Base-by-base conservation (phyloP, 2,329 filamentous ascomycete species). In the Colletotrichum ledebouriae region DNA sequence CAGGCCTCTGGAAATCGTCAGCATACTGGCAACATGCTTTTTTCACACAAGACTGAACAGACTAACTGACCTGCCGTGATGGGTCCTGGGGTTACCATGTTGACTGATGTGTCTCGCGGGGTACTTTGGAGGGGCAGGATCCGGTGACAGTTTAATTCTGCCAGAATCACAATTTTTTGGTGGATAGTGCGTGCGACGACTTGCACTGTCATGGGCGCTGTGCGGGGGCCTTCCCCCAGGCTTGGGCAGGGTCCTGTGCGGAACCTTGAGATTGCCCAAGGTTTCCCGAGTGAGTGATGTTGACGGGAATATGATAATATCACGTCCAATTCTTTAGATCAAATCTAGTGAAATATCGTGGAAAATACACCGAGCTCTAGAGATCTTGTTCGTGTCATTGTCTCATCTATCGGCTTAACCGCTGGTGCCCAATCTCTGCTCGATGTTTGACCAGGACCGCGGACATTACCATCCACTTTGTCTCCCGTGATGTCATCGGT, bases 401-500 rank as follows among this genome's bases (percentile, higher is more conserved):
- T 15, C 42, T 44, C 20, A 52, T 29, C 33, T n/a, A 33, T 25
- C 10, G 33, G 33, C 25, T 15, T n/a, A 37, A 29, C 1, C 10
- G 13, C 33, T 37, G 25, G 29, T 52, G 22, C 49, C 49, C 49
- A 57, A 20, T 10, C 3, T 29, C 29, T 29, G 12, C 7, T 29
- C 6, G 20, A 57, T 20, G 5, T 9, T 53, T 39, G 47, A 34
- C 34, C 47, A 53, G 47, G 59, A 53, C 49, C 47, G 17, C 47
- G 55, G 66, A 60, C 49, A 69, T 66, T 69, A 15, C 41, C 66
- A 46, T 52, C 61, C 62, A 69, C 65, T 65, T 60, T 29, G 61
- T 57, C 61, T 52, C 55, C 57, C 34, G 61, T 68, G 65, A 65
- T 68, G 65, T 68, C 65, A 68, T 65, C 33, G 55, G 60, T 68